A percentile compares a stretch with the other conserved stretches of the same genome.
phyloP scores from a whole-genome alignment of 2,329 filamentous ascomycete species.

The Diplodia seriata region DNA sequence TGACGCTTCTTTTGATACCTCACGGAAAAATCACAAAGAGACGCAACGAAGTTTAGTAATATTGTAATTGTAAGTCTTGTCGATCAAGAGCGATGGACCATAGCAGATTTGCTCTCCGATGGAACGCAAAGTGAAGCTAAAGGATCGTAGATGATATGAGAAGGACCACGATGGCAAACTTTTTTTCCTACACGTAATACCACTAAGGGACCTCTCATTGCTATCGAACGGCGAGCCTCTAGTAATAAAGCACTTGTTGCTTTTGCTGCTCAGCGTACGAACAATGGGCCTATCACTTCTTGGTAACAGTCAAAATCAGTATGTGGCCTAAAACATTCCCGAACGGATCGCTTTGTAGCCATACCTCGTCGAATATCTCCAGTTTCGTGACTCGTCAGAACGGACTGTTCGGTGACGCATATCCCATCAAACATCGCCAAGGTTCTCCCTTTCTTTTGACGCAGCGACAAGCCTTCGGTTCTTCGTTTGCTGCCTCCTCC shows the following conservation, averaged over 20 bases:
- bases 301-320: too few relatives aligned
- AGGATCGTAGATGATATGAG: too few relatives aligned
- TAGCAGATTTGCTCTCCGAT: neutral
- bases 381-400: neutral
- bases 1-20: neutral
- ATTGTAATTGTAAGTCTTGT: conserved; percentile 3
- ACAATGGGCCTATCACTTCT: neutral
- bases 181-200: too few relatives aligned
- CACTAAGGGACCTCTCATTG: too few relatives aligned
- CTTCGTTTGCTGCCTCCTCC: neutral
- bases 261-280: neutral
- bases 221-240: neutral
- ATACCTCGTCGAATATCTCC: neutral
- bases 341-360: neutral
- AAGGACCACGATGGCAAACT: too few relatives aligned
- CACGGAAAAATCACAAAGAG: neutral
- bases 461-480: neutral
- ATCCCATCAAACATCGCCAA: neutral
- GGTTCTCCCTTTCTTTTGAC: neutral
- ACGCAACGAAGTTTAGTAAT: neutral
- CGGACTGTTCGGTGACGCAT: neutral
- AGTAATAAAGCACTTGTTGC: neutral
- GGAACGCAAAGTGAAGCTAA: neutral
- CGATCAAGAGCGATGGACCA: neutral
- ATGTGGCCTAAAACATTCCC: neutral